Evolutionary conservation across 306 rosid species (phyloP).

Genomic region (Gynostemma pentaphyllum): DNA sequence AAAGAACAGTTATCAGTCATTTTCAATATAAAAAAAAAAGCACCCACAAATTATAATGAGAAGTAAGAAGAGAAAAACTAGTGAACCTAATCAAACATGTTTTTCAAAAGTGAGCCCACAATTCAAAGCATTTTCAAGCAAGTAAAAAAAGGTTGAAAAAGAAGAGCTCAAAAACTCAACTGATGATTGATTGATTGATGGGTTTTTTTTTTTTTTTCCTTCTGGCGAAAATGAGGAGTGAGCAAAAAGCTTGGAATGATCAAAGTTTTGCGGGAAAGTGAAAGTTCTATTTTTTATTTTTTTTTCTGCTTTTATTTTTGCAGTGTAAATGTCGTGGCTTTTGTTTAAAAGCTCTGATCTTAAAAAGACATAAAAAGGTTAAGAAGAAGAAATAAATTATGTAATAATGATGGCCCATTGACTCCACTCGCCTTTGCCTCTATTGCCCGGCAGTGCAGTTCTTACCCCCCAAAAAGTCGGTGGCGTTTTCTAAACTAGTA

Average conservation of each 20-base stretch:
- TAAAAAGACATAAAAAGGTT: background rate
- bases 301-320: background rate
- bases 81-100: conserved; percentile 17
- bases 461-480: conserved; percentile 12
- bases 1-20: conserved; percentile 43
- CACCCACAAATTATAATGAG: conserved; percentile 14
- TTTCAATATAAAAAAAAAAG: conserved; percentile 36
- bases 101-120: conserved; percentile 6
- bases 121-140: background rate
- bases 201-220: no score
- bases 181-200: conserved; percentile 16
- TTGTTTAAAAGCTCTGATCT: background rate
- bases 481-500: background rate
- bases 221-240: background rate
- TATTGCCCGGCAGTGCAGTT: no score
- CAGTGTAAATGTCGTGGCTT: conserved; percentile 4
- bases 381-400: background rate
- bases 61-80: no score
- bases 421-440: no score
- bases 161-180: background rate
- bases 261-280: conserved; percentile 4
- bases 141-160: background rate
- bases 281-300: background rate
- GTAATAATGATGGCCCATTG: conserved; percentile 7
- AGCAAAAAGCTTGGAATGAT: background rate